Evolutionary conservation across 179 eudicot species (phyloP).

Genomic region (Actinidia arguta): DNA sequence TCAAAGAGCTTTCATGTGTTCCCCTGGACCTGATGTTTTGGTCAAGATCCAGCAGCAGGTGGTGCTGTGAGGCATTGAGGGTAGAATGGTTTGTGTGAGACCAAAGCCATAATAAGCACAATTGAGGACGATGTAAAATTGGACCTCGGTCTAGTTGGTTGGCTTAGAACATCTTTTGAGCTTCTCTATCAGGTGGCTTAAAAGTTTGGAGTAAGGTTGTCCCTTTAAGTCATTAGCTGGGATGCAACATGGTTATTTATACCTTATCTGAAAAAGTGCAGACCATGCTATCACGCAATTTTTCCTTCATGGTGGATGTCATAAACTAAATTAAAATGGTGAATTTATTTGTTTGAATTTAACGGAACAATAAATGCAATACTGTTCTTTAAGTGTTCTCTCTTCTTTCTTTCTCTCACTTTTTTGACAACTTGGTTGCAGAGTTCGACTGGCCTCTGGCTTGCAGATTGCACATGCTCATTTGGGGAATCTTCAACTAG

Average conservation of each 20-base stretch:
- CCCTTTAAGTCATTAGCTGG: neutral
- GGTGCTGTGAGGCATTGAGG: too few species aligned
- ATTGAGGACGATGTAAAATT: too few species aligned
- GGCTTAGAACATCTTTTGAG: too few species aligned
- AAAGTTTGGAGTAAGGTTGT: neutral
- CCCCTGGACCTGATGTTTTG: neutral
- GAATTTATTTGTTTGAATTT: neutral
- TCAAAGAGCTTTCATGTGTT: neutral
- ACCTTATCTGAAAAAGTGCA: neutral
- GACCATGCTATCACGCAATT: neutral
- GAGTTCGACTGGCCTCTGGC: constrained; percentile 88
- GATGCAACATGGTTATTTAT: neutral
- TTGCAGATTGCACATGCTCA: constrained; percentile 82
- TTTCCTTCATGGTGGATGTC: neutral
- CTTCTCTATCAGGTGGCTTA: neutral
- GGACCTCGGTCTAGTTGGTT: too few species aligned
- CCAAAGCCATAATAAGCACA: too few species aligned
- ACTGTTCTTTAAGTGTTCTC: neutral
- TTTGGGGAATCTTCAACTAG: constrained; percentile 95
- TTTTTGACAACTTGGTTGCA: constrained; percentile 38
- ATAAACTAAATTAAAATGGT: neutral
- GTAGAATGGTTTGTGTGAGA: too few species aligned
- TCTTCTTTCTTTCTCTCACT: neutral
- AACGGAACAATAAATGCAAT: neutral
- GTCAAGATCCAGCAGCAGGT: neutral